Base-by-base conservation (phyloP, 140 eudicot species). In the Eryngium alpinum region DNA sequence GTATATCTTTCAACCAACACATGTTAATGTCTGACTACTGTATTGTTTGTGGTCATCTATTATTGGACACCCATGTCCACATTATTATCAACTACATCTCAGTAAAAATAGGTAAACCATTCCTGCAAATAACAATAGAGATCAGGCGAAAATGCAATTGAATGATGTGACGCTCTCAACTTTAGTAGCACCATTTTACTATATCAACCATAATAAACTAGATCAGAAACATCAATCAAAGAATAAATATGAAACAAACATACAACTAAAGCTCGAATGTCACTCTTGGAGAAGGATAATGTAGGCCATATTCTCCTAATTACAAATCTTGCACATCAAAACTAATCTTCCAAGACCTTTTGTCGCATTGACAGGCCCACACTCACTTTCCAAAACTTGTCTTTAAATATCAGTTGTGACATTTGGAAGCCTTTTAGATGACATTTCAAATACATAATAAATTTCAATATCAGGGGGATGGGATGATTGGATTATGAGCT, bases 401-500 rank as follows among this genome's bases (percentile, higher is more conserved):
- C 15, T 32, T 44, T 29, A 67, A 67, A 70, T 44, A 24, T 70
- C 15, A 16, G 75, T 31, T 46, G 21, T 46, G 59, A 43, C 60
- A 46, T 60, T 49, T 74, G 59, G 62, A 29, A 74, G 43, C 78
- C n/a, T 27, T 25, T 17, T 56, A 22, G 34, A 46, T 74, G 33
- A 75, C 60, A 13, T 6, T 24, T 14, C n/a, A 62, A 24, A 62
- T 13, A 25, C n/a, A 75, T 24, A 75, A 24, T 25, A 76, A 56
- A 76, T 24, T 16, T 50, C 25, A 6, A 17, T 15, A n/a, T 46
- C 33, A 28, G 83, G 56, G 87, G 87, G 88, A 49, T 57, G 89
- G 94, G 79, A 83, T 75, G 79, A 91, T 82, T 17, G 97, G 98
- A 79, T 92, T 92, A 78, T 94, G 97, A 57, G 97, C 98, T 79